These are phyloP conservation scores for Macaranga tanarius DNA, from an alignment of 441 rosid species.

Conservation along the genomic window DNA sequence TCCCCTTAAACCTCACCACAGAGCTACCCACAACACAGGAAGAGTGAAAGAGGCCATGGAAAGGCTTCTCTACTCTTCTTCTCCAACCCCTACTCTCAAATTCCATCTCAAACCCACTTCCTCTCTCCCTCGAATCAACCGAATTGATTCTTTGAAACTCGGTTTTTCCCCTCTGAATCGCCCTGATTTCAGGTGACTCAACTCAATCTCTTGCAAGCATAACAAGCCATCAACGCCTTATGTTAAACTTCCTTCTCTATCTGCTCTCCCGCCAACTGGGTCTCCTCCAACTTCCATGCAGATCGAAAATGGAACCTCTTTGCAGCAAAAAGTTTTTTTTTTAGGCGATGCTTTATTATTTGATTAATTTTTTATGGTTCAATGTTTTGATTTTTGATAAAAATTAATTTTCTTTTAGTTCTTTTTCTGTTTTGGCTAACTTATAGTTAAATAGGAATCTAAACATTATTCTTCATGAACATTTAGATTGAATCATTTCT, in stretches of 20 bases:
- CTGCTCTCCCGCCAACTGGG: slow-evolving; percentile 32
- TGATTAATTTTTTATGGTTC: neutral
- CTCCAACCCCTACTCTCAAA: slow-evolving; percentile 45
- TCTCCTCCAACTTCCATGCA: slow-evolving; percentile 37
- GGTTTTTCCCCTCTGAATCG: slow-evolving; percentile 26
- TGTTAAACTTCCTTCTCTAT: slow-evolving; percentile 21
- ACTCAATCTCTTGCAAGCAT: slow-evolving; percentile 42
- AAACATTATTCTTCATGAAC: no score
- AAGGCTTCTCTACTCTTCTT: slow-evolving; percentile 76
- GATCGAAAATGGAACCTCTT: slow-evolving; percentile 34
- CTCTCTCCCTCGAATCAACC: slow-evolving; percentile 40
- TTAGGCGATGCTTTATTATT: neutral
- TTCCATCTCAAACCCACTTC: slow-evolving; percentile 33
- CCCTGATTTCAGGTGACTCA: slow-evolving; percentile 41
- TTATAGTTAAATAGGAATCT: no score
- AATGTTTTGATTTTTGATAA: neutral
- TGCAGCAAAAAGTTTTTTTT: slow-evolving; percentile 48
- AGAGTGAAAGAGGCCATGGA: slow-evolving; percentile 62
- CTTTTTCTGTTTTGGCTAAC: neutral
- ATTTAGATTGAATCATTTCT: no score
- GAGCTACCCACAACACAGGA: neutral
- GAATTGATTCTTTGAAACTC: slow-evolving; percentile 38
- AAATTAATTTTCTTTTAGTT: neutral
- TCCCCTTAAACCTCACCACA: slow-evolving; percentile 14
- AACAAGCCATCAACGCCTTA: slow-evolving; percentile 30